Conservation (phyloP, 2,329 filamentous ascomycete species). For the Sarocladiaceae sp. region DNA sequence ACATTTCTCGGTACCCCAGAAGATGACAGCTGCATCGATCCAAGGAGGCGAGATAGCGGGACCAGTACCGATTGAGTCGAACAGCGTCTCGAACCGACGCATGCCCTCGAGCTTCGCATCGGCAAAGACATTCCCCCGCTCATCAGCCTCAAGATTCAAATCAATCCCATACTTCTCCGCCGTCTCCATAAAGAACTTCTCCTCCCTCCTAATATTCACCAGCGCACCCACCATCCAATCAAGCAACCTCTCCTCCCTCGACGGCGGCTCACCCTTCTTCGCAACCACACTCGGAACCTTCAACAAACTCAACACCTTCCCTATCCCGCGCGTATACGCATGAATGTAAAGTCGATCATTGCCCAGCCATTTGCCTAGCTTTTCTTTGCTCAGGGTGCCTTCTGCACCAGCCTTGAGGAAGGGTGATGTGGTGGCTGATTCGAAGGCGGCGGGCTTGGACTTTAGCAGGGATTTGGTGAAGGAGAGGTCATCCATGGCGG, state of each 20-base stretch:
- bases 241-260: conserved; percentile 38
- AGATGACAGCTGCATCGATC: conserved; percentile 66
- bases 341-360: conserved; percentile 71
- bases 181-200: conserved; percentile 63
- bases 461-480: conserved; percentile 55
- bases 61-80: conserved; percentile 47
- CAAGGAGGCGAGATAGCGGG: conserved; percentile 39
- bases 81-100: conserved; percentile 39
- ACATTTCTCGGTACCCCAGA: conserved; percentile 71
- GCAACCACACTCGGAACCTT: background rate
- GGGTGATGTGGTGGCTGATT: conserved; percentile 57
- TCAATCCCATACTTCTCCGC: conserved; percentile 56
- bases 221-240: conserved; percentile 61
- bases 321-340: conserved; percentile 64
- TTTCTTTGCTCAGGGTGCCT: conserved; percentile 52
- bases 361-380: conserved; percentile 63
- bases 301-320: conserved; percentile 48
- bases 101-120: conserved; percentile 35
- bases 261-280: background rate
- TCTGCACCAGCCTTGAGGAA: conserved; percentile 64
- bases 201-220: conserved; percentile 62
- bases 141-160: conserved; percentile 31
- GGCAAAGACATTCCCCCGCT: conserved; percentile 18
- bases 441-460: conserved; percentile 41
- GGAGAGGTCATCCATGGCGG: conserved; percentile 21